Conservation (phyloP, 2,329 filamentous ascomycete species). For the Arthrobotrys sinensis region DNA sequence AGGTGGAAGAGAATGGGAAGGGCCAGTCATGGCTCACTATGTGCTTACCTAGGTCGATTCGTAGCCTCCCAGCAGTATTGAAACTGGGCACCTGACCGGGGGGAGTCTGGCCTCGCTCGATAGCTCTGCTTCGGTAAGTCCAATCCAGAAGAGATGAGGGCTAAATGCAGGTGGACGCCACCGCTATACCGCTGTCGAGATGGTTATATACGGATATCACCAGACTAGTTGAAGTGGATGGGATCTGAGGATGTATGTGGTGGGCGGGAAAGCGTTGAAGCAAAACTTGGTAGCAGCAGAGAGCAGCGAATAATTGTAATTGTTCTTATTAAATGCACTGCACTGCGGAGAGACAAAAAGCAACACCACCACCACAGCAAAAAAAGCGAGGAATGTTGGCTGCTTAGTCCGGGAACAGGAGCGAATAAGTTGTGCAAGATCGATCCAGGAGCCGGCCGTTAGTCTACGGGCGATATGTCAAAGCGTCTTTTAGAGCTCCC, state of each 20-base stretch:
- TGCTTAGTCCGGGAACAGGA: slow-evolving; percentile 17
- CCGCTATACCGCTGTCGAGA: background rate
- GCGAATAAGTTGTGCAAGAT: background rate
- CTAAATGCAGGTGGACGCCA: slow-evolving; percentile 23
- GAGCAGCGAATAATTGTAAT: slow-evolving; percentile 5
- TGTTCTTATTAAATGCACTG: background rate
- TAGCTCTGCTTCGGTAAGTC: slow-evolving; percentile 25
- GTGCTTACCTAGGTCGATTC: slow-evolving; percentile 37
- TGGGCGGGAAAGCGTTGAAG: slow-evolving; percentile 22
- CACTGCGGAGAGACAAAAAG: slow-evolving; percentile 23
- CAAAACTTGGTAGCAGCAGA: slow-evolving; percentile 22
- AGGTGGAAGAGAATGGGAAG: slow-evolving; percentile 17
- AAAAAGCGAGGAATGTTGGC: slow-evolving; percentile 21
- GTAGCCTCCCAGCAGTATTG: slow-evolving; percentile 35
- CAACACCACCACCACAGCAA: slow-evolving; percentile 5
- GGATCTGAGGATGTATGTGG: slow-evolving; percentile 16
- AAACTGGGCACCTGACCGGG: slow-evolving; percentile 13
- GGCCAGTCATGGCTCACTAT: background rate
- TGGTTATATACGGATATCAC: slow-evolving; percentile 13
- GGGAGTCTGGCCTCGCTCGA: slow-evolving; percentile 13
- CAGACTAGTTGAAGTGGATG: background rate
- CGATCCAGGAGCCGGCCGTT: slow-evolving; percentile 24
- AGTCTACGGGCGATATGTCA: slow-evolving; percentile 23
- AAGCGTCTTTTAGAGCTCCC: slow-evolving; percentile 17
- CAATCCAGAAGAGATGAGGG: slow-evolving; percentile 37